Evolutionary conservation across 2,329 filamentous ascomycete species (phyloP), one percentile per base, ranked within the genome.

Genomic region (Pseudopithomyces maydicus): DNA sequence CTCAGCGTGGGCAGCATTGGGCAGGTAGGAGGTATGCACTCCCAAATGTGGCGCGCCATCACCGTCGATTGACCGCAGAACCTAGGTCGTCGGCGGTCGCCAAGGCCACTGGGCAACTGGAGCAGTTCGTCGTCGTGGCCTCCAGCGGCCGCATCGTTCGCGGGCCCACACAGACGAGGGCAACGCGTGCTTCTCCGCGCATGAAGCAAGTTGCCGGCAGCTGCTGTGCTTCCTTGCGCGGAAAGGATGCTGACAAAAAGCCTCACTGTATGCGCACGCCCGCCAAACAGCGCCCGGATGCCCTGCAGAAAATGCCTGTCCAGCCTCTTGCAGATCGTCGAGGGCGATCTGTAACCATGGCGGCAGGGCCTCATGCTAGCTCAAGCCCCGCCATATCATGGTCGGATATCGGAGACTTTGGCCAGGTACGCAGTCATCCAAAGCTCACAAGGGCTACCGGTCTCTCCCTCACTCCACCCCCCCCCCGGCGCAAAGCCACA

Each of bases 301-400:
- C 70, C 71, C 69, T 73, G 69, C 72, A 73, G 68, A 56, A 64
- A 64, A 62, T 64, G 64, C 65, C 59, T 69, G 71, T 64, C 68
- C 67, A 67, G 64, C 48, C 46, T 51, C 59, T 55, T 66, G 72
- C 64, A 70, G 71, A 74, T 75, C 72, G 64, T 75, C 71, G 64
- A 71, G 57, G 70, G 62, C 69, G 72, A 74, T 74, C 72, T 71
- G 69, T 74, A 71, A 74, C 70, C 62, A 67, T 68, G 71, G 69
- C 67, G 61, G 57, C 68, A 69, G 65, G 68, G 66, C 55, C 52
- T 61, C 57, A 56, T 61, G 54, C 60, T 67, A 63, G 64, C 58
- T 59, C 58, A 66, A 61, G 69, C 69, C 70, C 70, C 70, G 64
- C 71, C 68, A 65, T 68, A 57, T 62, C 63, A 60, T 64, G 59